Evolutionary conservation across 768 basidiomycete genomes (phyloP), one percentile per base, ranked within the genome.

Genomic region (Lactarius vividus): DNA sequence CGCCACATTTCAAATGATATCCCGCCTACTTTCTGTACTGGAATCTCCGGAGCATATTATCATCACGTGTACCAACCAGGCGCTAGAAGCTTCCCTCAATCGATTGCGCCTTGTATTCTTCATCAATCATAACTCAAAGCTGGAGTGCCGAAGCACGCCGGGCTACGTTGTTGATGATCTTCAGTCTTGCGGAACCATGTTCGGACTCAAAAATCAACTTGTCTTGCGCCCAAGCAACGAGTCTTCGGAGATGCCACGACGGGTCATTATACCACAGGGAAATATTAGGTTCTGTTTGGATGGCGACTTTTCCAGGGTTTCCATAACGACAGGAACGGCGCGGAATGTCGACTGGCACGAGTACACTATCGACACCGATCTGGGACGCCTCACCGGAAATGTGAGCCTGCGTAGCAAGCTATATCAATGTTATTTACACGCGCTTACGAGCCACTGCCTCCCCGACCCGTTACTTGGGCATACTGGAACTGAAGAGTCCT

Each of bases 391-490:
- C 39, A 60, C 63, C 2, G 72, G 76, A 3, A 74, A 74, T 11
- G 71, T 44, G 7, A 74, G 69, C 39, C 59, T 79, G 42, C 67
- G 66, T 0, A 76, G 72, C 62, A 71, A 70, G 39, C 73, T 83
- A 5, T 81, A 75, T 61, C 74, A 75, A 52, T 73, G 77, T 4
- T 80, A 81, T 60, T 73, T 85, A 20, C 84, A 85, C 53, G 79
- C 80, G n/a, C 59, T 82, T 1, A 83, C 78, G 4, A 78, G 79
- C 15, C 76, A 78, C 52, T 77, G 76, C 52, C 71, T 79, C 7
- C 73, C 75, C 8, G 83, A 39, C 4, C 37, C 37, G 4, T 39
- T 39, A 39, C 37, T 39, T 5, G 37, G 37, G 37, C 37, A 15
- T 39, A 39, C 37, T 39, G 37, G 37, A 5, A 39, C 37, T 39